These are phyloP conservation scores for Urtica urens DNA, from an alignment of 306 rosid genomes.

Conservation along the genomic window DNA sequence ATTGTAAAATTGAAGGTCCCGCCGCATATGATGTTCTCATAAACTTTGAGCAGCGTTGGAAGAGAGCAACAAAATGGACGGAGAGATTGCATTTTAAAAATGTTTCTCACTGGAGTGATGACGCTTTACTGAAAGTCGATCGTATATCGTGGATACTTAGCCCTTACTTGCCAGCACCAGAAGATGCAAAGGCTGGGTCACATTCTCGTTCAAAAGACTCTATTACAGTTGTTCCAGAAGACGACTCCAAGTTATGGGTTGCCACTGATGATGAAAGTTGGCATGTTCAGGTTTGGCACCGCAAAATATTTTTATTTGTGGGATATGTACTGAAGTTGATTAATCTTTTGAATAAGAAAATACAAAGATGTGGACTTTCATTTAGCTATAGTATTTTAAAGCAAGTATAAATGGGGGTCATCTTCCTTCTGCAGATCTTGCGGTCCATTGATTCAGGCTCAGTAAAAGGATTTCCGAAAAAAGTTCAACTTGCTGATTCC, in stretches of 20 bases:
- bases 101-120: conserved; percentile 61
- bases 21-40: conserved; percentile 92
- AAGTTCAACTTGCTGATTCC: conserved; percentile 23
- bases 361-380: conserved; percentile 1
- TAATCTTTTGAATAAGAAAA: neutral
- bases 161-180: conserved; percentile 23
- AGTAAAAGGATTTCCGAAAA: conserved; percentile 77
- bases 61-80: conserved; percentile 60
- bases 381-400: conserved; percentile 9
- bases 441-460: conserved; percentile 95
- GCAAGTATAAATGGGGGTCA: conserved; percentile 10
- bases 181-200: conserved; percentile 8
- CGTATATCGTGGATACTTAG: conserved; percentile 94
- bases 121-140: conserved; percentile 56
- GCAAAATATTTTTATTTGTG: conserved; percentile 10
- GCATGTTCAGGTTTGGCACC: conserved; percentile 82
- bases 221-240: conserved; percentile 41
- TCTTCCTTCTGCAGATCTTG: conserved; percentile 47
- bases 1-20: conserved; percentile 87
- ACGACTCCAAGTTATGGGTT: conserved; percentile 45
- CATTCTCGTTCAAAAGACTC: neutral
- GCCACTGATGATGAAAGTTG: conserved; percentile 54
- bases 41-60: conserved; percentile 97
- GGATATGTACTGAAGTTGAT: conserved; percentile 4
- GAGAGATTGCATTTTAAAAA: conserved; percentile 47